These are phyloP conservation scores for Xylaria grammica DNA, from an alignment of 495 filamentous ascomycete species.

Conservation along the genomic window DNA sequence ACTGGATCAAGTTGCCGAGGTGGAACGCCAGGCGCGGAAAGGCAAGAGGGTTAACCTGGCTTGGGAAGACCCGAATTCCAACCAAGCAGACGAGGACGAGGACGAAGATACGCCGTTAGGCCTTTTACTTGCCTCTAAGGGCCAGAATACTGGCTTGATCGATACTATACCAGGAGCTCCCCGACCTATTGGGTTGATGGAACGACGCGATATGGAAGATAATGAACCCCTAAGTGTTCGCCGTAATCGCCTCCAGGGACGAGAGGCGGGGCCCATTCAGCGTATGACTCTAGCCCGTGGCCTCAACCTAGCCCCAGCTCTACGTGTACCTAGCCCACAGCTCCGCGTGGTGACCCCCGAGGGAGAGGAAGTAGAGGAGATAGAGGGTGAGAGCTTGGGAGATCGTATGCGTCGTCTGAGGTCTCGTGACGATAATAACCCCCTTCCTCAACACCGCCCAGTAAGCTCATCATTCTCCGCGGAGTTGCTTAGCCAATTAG, in stretches of 20 bases:
- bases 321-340: constrained; percentile 36
- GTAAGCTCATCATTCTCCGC: constrained; percentile 78
- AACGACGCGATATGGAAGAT: constrained; percentile 83
- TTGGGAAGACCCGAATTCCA: constrained; percentile 74
- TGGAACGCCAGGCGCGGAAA: constrained; percentile 76
- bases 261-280: constrained; percentile 40
- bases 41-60: constrained; percentile 80
- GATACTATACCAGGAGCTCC: constrained; percentile 59
- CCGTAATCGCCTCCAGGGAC: constrained; percentile 75
- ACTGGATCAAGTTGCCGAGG: constrained; percentile 87
- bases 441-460: constrained; percentile 58
- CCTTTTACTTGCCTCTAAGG: constrained; percentile 71
- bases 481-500: constrained; percentile 77
- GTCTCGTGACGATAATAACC: constrained; percentile 48
- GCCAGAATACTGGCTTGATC: constrained; percentile 55
- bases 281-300: constrained; percentile 45
- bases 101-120: constrained; percentile 86
- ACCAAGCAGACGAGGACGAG: constrained; percentile 47
- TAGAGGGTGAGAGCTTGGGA: constrained; percentile 80
- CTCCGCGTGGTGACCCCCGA: constrained; percentile 39
- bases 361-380: constrained; percentile 64
- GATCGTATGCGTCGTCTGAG: constrained; percentile 74
- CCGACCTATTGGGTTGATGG: constrained; percentile 83
- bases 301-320: constrained; percentile 24
- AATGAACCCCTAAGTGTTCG: constrained; percentile 85